These are phyloP conservation scores for Aspergillus japonicus DNA, from an alignment of 2,329 filamentous ascomycete genomes.

Conservation along the genomic window DNA sequence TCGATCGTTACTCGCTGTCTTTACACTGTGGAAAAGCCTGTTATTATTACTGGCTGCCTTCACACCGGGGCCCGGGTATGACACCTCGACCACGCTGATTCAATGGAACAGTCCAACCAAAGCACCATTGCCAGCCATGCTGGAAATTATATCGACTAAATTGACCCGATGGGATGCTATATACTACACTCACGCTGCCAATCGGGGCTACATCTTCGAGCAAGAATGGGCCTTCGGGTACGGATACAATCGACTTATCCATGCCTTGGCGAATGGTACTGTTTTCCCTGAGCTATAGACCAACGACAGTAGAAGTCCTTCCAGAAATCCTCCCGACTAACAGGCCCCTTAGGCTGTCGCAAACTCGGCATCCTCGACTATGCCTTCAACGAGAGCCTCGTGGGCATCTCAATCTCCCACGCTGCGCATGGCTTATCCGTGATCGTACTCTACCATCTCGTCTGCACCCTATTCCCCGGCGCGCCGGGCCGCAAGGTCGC, in stretches of 20 bases:
- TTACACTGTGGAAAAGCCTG: constrained; percentile 5
- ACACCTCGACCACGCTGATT: constrained; percentile 9
- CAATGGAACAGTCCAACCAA: background rate
- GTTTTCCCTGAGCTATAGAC: background rate
- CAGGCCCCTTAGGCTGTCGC: background rate
- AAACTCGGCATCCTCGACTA: background rate
- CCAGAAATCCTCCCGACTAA: background rate
- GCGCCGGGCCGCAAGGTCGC: constrained; percentile 6
- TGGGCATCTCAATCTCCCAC: constrained; percentile 5
- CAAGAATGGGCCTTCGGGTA: constrained; percentile 14
- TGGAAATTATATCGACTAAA: background rate
- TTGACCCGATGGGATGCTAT: constrained; percentile 11
- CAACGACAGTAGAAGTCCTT: too few species aligned
- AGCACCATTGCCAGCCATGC: background rate
- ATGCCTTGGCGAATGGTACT: background rate
- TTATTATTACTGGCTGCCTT: constrained; percentile 3
- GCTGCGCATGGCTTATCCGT: constrained; percentile 7
- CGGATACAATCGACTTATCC: background rate
- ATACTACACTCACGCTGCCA: constrained; percentile 9
- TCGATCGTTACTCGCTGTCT: background rate
- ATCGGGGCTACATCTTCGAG: constrained; percentile 9
- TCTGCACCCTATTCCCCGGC: constrained; percentile 1
- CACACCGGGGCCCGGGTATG: constrained; percentile 9
- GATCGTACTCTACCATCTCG: constrained; percentile 1
- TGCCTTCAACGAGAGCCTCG: background rate